A percentile compares a stretch with the other conserved stretches of the same genome.
Conservation (phyloP, 805 yeast genomes). For the Sungouiella thailandica region DNA sequence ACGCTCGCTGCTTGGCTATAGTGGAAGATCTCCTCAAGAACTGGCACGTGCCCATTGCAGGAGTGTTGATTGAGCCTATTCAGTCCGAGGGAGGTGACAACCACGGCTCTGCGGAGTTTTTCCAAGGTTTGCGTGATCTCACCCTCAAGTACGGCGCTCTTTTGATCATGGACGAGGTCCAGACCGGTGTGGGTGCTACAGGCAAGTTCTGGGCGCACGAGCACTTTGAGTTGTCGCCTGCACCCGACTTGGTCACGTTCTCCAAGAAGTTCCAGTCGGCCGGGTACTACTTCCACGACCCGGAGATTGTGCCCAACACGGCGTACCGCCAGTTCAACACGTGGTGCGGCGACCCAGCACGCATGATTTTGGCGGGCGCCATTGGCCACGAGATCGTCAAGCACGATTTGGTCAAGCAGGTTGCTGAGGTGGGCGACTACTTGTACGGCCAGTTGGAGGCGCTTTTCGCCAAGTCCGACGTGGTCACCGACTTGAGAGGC, state of each 20-base stretch:
- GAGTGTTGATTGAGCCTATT: slow-evolving; percentile 84
- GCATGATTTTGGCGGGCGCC: slow-evolving; percentile 69
- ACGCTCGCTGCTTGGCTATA: slow-evolving; percentile 69
- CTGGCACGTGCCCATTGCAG: slow-evolving; percentile 80
- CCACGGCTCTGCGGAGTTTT: slow-evolving; percentile 72
- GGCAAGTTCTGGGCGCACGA: slow-evolving; percentile 88
- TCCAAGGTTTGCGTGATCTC: slow-evolving; percentile 78
- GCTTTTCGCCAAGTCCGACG: slow-evolving; percentile 49
- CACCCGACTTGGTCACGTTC: slow-evolving; percentile 83
- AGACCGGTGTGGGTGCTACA: slow-evolving; percentile 87
- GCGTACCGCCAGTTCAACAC: slow-evolving; percentile 92
- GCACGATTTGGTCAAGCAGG: slow-evolving; percentile 52
- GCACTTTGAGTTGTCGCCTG: slow-evolving; percentile 67
- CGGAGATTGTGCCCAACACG: slow-evolving; percentile 64
- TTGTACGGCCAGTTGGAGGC: slow-evolving; percentile 51
- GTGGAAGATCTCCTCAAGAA: slow-evolving; percentile 66
- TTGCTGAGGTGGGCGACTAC: slow-evolving; percentile 62
- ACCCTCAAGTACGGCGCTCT: slow-evolving; percentile 66
- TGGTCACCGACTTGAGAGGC: slow-evolving; percentile 61
- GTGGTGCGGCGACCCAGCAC: slow-evolving; percentile 91
- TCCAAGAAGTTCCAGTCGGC: slow-evolving; percentile 88
- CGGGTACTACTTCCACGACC: slow-evolving; percentile 76
- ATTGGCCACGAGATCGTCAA: slow-evolving; percentile 62
- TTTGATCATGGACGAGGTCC: slow-evolving; percentile 81
- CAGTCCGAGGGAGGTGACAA: slow-evolving; percentile 92